Base-by-base conservation (phyloP, 2,329 filamentous ascomycete species). In the Xylaria polymorpha region DNA sequence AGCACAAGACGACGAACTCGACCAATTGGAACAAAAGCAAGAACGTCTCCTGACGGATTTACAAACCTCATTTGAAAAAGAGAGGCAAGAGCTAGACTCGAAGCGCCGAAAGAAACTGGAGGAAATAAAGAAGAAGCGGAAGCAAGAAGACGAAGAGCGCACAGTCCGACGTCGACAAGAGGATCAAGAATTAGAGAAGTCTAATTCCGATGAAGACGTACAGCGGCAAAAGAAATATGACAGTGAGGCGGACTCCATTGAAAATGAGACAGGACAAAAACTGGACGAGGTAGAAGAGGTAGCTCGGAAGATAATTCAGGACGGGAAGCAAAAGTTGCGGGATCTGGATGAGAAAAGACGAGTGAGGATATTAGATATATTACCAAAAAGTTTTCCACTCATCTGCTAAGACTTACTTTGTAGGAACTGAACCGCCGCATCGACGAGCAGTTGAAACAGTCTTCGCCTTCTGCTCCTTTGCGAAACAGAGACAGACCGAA, bases 351-450 rank as follows among this genome's bases (percentile, higher is more conserved):
- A 78, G 61, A 77, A 74, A 70, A 72, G 81, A 73, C 76, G 66
- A 63, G 79, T 80, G 46, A 74, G 76, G 63, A 55, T 9, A 18
- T n/a, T n/a, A 10, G 4, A n/a, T 9, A 14, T 12, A n/a, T n/a
- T n/a, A n/a, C 25, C 25, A 0, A 22, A 5, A n/a, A 32, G n/a
- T 22, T 32, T 20, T 4, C 25, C 25, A 3, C 0, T 35, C 37
- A 25, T 32, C 25, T 53, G 35, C 56, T 73, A 37, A 72, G 4
- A 14, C 3, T 37, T 10, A 25, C 14, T 3, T 15, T 5, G 18
- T 18, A 83, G 81, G 81, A 84, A 71, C 76, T 84, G 66, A 83
- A 83, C 61, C 81, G 78, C 22, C 74, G 79, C 48, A 81, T 84
- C 46, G 82, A 84, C 41, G 82, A 83, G 64, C 77, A 82, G 67